Percentiles rank a stretch among this genome's conserved stretches.
phyloP scores from a whole-genome alignment of 179 eudicot species.

The Corrigiola litoralis region DNA sequence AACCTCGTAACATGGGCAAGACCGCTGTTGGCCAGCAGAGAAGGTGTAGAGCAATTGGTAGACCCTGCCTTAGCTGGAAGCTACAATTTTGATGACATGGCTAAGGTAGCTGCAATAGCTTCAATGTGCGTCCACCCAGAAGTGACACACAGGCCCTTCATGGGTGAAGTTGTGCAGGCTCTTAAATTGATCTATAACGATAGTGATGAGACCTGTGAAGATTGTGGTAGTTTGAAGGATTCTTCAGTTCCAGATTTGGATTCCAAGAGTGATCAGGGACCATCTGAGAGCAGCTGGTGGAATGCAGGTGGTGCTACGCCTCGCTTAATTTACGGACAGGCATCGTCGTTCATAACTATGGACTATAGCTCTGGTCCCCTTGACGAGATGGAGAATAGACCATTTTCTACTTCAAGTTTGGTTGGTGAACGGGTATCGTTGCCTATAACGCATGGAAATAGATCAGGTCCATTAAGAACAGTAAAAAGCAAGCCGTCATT shows the following conservation, averaged over 20 bases:
- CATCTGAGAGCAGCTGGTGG: constrained; percentile 91
- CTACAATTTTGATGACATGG: constrained; percentile 77
- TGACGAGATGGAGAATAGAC: constrained; percentile 65
- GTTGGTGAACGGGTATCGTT: constrained; percentile 38
- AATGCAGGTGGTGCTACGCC: constrained; percentile 62
- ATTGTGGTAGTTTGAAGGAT: constrained; percentile 63
- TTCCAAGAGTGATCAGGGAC: constrained; percentile 56
- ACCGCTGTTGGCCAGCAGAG: constrained; percentile 65
- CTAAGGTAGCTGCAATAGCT: constrained; percentile 89
- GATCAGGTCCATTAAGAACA: constrained; percentile 86
- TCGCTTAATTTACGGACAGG: constrained; percentile 55
- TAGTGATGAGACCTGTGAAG: constrained; percentile 59
- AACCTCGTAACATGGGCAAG: constrained; percentile 99
- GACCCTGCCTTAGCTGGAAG: constrained; percentile 65
- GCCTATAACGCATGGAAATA: constrained; percentile 60
- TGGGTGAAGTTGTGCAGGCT: constrained; percentile 99
- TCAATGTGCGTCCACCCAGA: constrained; percentile 94
- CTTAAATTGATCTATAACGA: constrained; percentile 82
- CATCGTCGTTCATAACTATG: constrained; percentile 80
- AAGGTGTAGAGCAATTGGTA: constrained; percentile 72
- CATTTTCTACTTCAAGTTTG: constrained; percentile 55
- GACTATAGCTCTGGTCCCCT: constrained; percentile 88
- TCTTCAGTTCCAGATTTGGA: constrained; percentile 75
- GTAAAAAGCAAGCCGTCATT: constrained; percentile 55
- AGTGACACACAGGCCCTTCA: constrained; percentile 89